Conservation (phyloP, 2,329 filamentous ascomycete genomes). For the Remersonia thermophila region DNA sequence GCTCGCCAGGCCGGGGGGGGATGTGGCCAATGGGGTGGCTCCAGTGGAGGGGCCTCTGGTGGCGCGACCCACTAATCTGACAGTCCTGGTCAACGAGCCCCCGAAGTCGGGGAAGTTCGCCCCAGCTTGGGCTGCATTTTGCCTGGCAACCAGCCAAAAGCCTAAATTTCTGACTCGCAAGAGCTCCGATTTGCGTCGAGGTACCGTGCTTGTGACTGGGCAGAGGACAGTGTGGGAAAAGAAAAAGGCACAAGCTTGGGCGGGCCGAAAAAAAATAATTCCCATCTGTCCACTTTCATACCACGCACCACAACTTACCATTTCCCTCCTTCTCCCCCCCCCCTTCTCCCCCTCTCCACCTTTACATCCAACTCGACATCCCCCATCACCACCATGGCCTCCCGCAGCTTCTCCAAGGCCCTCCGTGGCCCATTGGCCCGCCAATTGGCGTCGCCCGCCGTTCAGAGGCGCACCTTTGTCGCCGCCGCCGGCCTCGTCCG, state of each 20-base stretch:
- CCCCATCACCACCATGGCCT: slow-evolving; percentile 54
- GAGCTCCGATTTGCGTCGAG: slow-evolving; percentile 9
- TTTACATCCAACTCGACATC: slow-evolving; percentile 21
- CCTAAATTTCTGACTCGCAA: slow-evolving; percentile 16
- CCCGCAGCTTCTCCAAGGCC: slow-evolving; percentile 59
- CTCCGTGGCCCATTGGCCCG: slow-evolving; percentile 51
- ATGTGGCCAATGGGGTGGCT: no score
- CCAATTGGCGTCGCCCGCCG: slow-evolving; percentile 48
- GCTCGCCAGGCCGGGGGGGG: no score
- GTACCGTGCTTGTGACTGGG: no score
- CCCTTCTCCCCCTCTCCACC: slow-evolving; percentile 7
- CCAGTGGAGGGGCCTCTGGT: no score
- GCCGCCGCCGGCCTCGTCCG: slow-evolving; percentile 45
- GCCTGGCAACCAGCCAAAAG: slow-evolving; percentile 6
- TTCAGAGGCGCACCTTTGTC: slow-evolving; percentile 51
- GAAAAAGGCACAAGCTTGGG: no score
- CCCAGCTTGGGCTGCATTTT: no score
- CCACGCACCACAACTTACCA: neutral
- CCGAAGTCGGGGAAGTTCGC: slow-evolving; percentile 14
- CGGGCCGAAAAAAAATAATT: no score
- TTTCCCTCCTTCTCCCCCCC: slow-evolving; percentile 5
- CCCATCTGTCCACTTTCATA: neutral
- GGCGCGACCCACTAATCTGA: no score
- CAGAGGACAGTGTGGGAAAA: no score
- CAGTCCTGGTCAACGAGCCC: slow-evolving; percentile 2